Base-by-base conservation (phyloP, 257 asterid species). In the Paraleonurus japonicus region DNA sequence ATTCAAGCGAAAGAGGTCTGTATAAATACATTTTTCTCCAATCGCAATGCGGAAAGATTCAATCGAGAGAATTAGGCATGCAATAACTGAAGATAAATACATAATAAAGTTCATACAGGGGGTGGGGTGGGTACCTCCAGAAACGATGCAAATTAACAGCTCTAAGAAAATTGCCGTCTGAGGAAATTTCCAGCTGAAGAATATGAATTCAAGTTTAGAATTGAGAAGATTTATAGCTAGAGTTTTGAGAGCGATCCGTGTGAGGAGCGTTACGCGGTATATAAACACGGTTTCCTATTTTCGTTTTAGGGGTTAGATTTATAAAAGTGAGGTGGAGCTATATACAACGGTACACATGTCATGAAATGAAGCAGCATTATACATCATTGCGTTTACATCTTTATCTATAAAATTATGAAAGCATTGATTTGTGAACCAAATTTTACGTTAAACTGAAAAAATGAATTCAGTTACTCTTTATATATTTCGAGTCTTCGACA, bases 201-300 rank as follows among this genome's bases (percentile, higher is more conserved):
- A 16, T 1, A 1, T 3, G 22, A 50, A 15, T 3, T 33, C 1
- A 47, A 4, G 37, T 35, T 15, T 5, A 13, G 28, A 23, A 9
- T 30, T 23, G 17, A 65, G 20, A 11, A 17, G 63, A 67, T 65
- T 76, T 69, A 78, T 72, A 37, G 78, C 0, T 16, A 41, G 53
- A 13, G 35, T 41, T 41, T 9, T 6, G 65, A 39, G 37, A 24
- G 30, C 9, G 48, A 54, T 35, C 65, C 76, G 83, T 72, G 83
- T 79, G 67, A 32, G 60, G 55, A 73, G 65, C 74, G 69, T 45
- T 11, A 69, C 59, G 51, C 58, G 76, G 74, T 33, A 33, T 28
- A 43, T 4, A 1, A 64, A 69, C 75, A 28, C 80, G 75, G 70
- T 6, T 45, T 75, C 10, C 11, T 1, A 53, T 7, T 7, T 53